Base-by-base conservation (phyloP, 441 rosid genomes). In the Pelargonium australe region DNA sequence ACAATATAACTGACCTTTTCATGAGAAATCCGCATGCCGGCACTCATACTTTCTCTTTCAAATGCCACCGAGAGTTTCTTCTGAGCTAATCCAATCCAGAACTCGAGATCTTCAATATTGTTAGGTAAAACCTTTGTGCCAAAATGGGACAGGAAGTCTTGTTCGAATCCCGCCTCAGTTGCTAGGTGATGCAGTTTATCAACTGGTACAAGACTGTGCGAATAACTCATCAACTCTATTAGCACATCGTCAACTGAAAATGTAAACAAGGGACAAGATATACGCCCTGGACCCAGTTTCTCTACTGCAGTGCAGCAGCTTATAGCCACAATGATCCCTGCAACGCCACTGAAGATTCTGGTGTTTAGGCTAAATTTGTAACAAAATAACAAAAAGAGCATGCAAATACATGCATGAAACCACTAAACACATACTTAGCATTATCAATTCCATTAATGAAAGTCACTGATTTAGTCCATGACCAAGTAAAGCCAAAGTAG, bases 21-120 rank as follows among this genome's bases (percentile, higher is more conserved):
- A 63, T 64, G 70, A 44, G 71, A 70, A 58, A 7, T 58, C 31
- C 70, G 60, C 67, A 64, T 67, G 71, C 67, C 72, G 2, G 64
- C 68, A 62, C 77, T 67, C 40, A 75, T 64, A 34, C 73, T 75
- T 75, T 85, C 88, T 60, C 76, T 80, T 19, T 66, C 67, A 75
- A 88, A 80, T 71, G 87, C 89, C 12, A 63, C 71, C 5, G 83
- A 81, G 16, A 86, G 89, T 75, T 82, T 88, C 71, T 77, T 70
- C 68, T 79, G 89, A 72, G 95, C 89, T 75, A 88, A 77, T 23
- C 95, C 91, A 53, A 86, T 84, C 91, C 89, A 88, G 71, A 88
- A 85, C 75, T 88, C 91, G 51, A 85, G 76, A 70, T 88, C 91
- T 61, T 86, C 91, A 49, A 67, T 76, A 72, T 86, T 70, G 69